Base-by-base conservation (phyloP, 257 asterid genomes). In the Solanum ossicruentum region DNA sequence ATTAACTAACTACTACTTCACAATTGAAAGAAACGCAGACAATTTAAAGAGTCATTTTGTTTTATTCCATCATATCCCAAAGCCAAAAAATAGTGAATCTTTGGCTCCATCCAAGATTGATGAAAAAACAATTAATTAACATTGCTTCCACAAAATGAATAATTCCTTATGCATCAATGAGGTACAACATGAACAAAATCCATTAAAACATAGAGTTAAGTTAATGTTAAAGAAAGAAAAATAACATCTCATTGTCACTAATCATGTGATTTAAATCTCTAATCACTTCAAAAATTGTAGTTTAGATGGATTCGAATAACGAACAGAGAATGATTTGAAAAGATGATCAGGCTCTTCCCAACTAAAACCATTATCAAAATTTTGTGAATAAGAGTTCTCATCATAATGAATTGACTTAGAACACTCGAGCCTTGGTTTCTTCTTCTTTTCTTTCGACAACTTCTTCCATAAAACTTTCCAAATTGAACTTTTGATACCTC, bases 391-490 rank as follows among this genome's bases (percentile, higher is more conserved):
- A 13, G 83, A 77, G 13, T 75, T 67, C n/a, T 75, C 47, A 67
- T 83, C 84, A n/a, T 87, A 87, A 41, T 61, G 52, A 49, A 58
- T 73, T 9, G 85, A 83, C 4, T 28, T 83, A 7, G 86, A 47
- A 58, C 26, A 28, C 52, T 20, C 32, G 1, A 75, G 15, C 9
- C 41, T 32, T 77, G 20, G 5, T 54, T 55, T 43, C 56, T 67
- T 83, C 81, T 41, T 83, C 12, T 52, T 12, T 55, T 84, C 84
- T n/a, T 57, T 85, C 69, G 57, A 28, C 51, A 87, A n/a, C 51
- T 85, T 87, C 52, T 67, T 82, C 89, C 89, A 87, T 10, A 87
- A 26, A 23, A 23, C 71, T 82, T 77, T 87, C 88, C 88, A 87
- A 83, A 67, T 18, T 8, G 81, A 83, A 41, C 69, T 55, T 83